These are phyloP conservation scores for Turnera subulata DNA, from an alignment of 345 rosid species.

Conservation along the genomic window DNA sequence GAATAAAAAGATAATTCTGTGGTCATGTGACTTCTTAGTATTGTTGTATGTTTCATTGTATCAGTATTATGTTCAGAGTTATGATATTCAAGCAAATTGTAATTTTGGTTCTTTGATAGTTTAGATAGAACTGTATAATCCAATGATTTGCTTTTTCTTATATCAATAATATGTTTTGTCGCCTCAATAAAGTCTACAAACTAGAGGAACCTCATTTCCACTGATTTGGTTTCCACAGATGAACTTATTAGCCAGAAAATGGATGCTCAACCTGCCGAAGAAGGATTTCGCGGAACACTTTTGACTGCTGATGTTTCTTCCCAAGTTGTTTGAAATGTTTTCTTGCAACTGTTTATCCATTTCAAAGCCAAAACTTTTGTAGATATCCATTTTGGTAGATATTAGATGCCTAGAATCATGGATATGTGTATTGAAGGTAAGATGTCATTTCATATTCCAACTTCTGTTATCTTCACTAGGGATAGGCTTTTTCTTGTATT, in stretches of 20 bases:
- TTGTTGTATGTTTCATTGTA: too few species aligned
- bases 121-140: too few species aligned
- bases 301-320: slow-evolving; percentile 68
- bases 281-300: slow-evolving; percentile 89
- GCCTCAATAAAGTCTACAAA: too few species aligned
- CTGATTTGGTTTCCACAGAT: slow-evolving; percentile 44
- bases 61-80: too few species aligned
- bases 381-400: slow-evolving; percentile 10
- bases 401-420: slow-evolving; percentile 1
- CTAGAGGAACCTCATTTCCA: too few species aligned
- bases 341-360: slow-evolving; percentile 5
- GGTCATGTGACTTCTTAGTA: too few species aligned
- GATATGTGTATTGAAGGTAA: slow-evolving; percentile 13
- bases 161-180: too few species aligned
- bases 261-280: slow-evolving; percentile 55
- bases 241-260: slow-evolving; percentile 70
- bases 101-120: too few species aligned
- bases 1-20: too few species aligned
- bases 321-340: slow-evolving; percentile 42
- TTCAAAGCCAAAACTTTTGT: slow-evolving; percentile 10
- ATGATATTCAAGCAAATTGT: too few species aligned
- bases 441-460: background rate
- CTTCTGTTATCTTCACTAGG: background rate
- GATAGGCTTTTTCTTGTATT: too few species aligned
- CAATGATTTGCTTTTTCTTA: too few species aligned